Evolutionary conservation across 768 basidiomycete species (phyloP).

Genomic region (Boletellus ananiceps): DNA sequence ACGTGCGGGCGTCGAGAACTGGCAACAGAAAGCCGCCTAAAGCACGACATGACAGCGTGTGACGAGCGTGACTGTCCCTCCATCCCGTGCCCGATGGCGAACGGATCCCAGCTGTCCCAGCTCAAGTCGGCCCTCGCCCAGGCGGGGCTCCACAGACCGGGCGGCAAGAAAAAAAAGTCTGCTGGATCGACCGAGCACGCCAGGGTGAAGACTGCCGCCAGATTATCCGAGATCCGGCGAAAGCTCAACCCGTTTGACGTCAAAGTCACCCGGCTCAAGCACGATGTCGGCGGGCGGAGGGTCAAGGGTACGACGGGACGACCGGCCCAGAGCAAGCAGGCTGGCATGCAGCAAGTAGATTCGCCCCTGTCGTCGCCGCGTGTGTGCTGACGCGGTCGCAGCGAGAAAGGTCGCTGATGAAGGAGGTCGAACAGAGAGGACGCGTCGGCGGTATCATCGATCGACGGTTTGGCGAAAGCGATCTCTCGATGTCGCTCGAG

Average conservation of each 20-base stretch:
- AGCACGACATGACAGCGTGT: background rate
- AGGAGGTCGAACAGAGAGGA: slow-evolving; percentile 78
- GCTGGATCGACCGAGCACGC: slow-evolving; percentile 60
- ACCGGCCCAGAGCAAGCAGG: slow-evolving; percentile 86
- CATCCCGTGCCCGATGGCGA: slow-evolving; percentile 46
- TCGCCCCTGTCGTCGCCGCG: slow-evolving; percentile 18
- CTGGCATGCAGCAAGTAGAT: slow-evolving; percentile 80
- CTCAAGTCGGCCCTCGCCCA: slow-evolving; percentile 80
- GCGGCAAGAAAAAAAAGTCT: slow-evolving; percentile 66
- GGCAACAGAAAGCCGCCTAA: too few relatives aligned
- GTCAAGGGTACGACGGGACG: slow-evolving; percentile 78
- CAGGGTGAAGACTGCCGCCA: slow-evolving; percentile 76
- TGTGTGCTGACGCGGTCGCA: slow-evolving; percentile 28
- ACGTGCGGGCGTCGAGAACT: background rate
- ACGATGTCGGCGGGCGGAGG: slow-evolving; percentile 86
- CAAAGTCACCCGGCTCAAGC: slow-evolving; percentile 87
- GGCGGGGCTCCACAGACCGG: slow-evolving; percentile 68
- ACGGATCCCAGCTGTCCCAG: slow-evolving; percentile 87
- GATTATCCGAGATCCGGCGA: slow-evolving; percentile 77
- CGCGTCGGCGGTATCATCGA: slow-evolving; percentile 89
- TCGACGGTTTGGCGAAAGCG: slow-evolving; percentile 93
- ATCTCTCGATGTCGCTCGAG: slow-evolving; percentile 88
- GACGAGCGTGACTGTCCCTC: background rate
- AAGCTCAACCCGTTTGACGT: slow-evolving; percentile 92
- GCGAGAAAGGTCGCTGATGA: slow-evolving; percentile 85